Base-by-base conservation (phyloP, 148 eudicot species). In the Cornus kousa region DNA sequence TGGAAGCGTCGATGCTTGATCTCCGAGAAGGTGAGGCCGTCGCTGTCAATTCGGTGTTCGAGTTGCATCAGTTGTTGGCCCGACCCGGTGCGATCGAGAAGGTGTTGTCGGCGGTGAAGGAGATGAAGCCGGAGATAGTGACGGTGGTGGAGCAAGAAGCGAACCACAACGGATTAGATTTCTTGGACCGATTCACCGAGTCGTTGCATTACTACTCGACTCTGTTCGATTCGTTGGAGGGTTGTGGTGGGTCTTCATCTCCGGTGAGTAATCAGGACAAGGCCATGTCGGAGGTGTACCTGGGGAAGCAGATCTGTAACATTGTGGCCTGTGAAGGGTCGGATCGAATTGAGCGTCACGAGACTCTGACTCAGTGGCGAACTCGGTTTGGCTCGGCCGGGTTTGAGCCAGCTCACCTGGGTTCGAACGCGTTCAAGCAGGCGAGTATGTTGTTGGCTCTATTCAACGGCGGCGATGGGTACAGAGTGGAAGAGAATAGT, bases 131-230 rank as follows among this genome's bases (percentile, higher is more conserved):
- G 13, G 88, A 84, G 5, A 88, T 93, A 20, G 71, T 91, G 3
- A 91, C 97, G 0, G 87, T 93, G 0, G 93, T 85, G 0, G 97
- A 93, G 75, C 95, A 88, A 9, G 97, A 93, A 67, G 92, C 95
- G 12, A 90, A 86, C 59, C 95, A 90, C 50, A 88, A 93, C 67
- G 87, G 89, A 2, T 68, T 84, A 57, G 88, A 57, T 33, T 93
- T 91, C 81, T 19, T 90, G 10, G 95, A 93, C 81, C 86, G 97
- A 77, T 91, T 93, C 72, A 93, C 85, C 64, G 97, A 93, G 79
- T 79, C 91, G 1, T 57, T 91, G 8, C 92, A 93, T 70, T 93
- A 93, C 12, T 93, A 93, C 72, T 93, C 97, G 0, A 89, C 91
- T 1, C 68, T 93, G 55, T 93, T 93, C 33, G 97, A 93, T 60